Percentiles rank a stretch among this genome's conserved stretches.
These are phyloP conservation scores for Leptographium wingfieldii DNA, from an alignment of 2,329 filamentous ascomycete genomes.

Conservation along the genomic window DNA sequence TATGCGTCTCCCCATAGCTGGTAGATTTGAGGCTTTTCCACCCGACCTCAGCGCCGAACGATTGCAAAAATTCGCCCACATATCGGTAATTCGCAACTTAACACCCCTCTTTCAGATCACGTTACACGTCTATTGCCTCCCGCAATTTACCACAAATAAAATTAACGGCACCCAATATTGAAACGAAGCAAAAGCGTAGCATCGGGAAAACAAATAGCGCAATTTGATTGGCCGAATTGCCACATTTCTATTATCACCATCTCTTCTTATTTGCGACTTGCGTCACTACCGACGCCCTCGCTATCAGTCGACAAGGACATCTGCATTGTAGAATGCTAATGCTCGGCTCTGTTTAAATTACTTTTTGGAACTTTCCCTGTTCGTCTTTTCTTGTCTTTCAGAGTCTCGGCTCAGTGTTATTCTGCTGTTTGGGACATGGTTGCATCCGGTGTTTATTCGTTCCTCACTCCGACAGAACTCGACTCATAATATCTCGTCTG, in stretches of 20 bases:
- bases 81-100: neutral
- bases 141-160: neutral
- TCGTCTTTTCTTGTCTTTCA: neutral
- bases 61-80: neutral
- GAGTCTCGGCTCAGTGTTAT: neutral
- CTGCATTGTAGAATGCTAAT: neutral
- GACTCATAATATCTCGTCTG: neutral
- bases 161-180: neutral
- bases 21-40: conserved; percentile 7
- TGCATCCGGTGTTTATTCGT: neutral
- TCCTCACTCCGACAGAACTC: neutral
- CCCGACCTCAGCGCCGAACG: neutral
- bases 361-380: neutral
- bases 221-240: neutral
- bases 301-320: neutral
- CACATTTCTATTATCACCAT: neutral
- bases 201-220: neutral
- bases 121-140: neutral
- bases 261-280: neutral
- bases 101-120: neutral
- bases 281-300: neutral
- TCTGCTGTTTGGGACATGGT: neutral
- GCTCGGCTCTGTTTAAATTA: neutral
- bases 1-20: neutral
- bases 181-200: conserved; percentile 1